Conservation (phyloP, 352 stramenopile genomes). For the Pythium insidiosum region DNA sequence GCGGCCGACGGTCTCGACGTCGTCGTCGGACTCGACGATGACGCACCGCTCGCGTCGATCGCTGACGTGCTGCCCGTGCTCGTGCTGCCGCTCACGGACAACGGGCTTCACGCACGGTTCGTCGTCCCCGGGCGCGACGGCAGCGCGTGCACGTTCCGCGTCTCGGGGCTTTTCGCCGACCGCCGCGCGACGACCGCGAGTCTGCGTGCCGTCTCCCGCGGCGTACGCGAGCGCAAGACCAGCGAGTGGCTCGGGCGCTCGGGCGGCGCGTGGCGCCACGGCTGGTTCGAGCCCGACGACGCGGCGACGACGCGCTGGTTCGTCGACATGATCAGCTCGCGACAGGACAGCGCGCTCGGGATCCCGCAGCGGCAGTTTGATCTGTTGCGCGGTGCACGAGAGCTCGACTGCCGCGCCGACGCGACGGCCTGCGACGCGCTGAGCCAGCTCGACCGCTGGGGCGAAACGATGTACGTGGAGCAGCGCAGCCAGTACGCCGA, state of each 20-base stretch:
- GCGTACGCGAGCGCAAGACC: conserved; percentile 21
- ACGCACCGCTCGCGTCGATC: conserved; percentile 18
- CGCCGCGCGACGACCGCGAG: background rate
- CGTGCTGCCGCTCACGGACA: conserved; percentile 39
- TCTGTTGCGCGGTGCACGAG: conserved; percentile 7
- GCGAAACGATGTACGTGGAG: background rate
- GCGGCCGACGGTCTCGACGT: conserved; percentile 15
- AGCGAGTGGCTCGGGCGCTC: conserved; percentile 23
- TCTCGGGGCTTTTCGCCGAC: conserved; percentile 25
- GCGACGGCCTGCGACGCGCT: background rate
- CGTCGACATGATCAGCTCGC: conserved; percentile 27
- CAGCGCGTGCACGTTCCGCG: conserved; percentile 30
- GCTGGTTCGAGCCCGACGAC: conserved; percentile 26
- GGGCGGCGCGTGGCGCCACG: conserved; percentile 26
- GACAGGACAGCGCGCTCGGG: conserved; percentile 14
- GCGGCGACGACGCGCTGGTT: conserved; percentile 7
- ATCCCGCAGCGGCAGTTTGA: conserved; percentile 30
- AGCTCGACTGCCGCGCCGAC: conserved; percentile 22
- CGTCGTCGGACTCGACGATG: conserved; percentile 12
- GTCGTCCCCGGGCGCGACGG: conserved; percentile 26
- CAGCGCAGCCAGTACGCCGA: conserved; percentile 3
- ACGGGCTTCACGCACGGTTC: conserved; percentile 19
- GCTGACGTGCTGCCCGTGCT: conserved; percentile 25
- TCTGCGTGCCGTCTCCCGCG: conserved; percentile 14
- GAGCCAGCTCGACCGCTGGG: background rate